Conservation (phyloP, 2,329 filamentous ascomycete genomes). For the Incumbomyces delicatus region DNA sequence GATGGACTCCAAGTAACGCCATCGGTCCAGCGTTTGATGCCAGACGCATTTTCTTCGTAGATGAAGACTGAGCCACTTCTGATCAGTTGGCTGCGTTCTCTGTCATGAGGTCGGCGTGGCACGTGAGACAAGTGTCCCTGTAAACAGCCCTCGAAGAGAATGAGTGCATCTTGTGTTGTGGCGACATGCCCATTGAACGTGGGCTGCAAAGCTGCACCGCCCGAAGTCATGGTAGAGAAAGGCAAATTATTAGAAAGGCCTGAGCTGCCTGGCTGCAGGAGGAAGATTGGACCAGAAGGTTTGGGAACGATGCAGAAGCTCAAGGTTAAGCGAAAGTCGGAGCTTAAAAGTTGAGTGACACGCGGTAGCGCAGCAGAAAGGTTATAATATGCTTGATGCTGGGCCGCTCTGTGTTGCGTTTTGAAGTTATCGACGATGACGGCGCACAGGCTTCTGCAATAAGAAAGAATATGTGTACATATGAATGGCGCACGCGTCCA, state of each 20-base stretch:
- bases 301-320: conserved; percentile 6
- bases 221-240: conserved; percentile 18
- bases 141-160: conserved; percentile 71
- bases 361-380: background rate
- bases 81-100: conserved; percentile 68
- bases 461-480: background rate
- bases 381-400: background rate
- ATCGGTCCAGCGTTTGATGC: conserved; percentile 91
- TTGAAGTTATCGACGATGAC: background rate
- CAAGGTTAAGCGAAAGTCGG: conserved; percentile 8
- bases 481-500: background rate
- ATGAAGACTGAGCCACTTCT: conserved; percentile 80
- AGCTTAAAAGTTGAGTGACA: conserved; percentile 6
- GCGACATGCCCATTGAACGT: conserved; percentile 59
- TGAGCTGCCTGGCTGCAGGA: background rate
- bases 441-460: background rate
- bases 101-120: conserved; percentile 73
- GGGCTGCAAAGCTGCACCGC: conserved; percentile 45
- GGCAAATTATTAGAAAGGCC: background rate
- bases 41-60: conserved; percentile 82
- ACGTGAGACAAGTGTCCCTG: conserved; percentile 63
- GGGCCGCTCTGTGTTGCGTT: background rate
- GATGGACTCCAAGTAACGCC: conserved; percentile 85
- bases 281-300: conserved; percentile 4
- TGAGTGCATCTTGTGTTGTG: conserved; percentile 65